Evolutionary conservation across 116 monocot genomes (phyloP), one percentile per base, ranked within the genome.

Genomic region (Iris pallida): DNA sequence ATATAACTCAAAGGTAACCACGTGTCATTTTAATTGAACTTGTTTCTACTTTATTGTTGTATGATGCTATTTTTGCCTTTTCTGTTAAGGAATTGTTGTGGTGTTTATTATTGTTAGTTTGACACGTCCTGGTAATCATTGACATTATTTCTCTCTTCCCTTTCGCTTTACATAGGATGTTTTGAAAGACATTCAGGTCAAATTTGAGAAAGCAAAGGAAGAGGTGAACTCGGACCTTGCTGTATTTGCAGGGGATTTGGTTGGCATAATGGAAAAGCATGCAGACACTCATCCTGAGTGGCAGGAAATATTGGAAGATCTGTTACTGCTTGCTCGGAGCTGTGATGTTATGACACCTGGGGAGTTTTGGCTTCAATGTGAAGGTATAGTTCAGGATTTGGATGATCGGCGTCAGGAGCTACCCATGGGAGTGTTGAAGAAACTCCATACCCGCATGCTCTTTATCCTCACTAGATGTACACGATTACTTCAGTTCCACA

Each of bases 381-480:
- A 97, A 84, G 90, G 90, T 20, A 97, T 97, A 55, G 97, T 97
- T 72, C 97, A 97, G 69, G 92, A 90, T 71, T 79, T 97, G 71
- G 97, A 92, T 83, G 97, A 92, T 69, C 83, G 81, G 4, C 92
- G 97, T 40, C 97, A 97, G 76, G 83, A 87, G 16, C 80, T 88
- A 17, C 81, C 90, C 16, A 90, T 87, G 87, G 97, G 97, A 11
- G 85, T 86, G 17, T 74, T 97, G 30, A 97, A 97, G 69, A 92
- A 92, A 78, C 87, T 92, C 12, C 85, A 92, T 59, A 97, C 97
- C 9, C 85, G 92, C 16, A 92, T 97, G 85, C 81, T 97, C 55
- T 97, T 97, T 82, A 92, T 97, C 52, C 85, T 97, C 14, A 92
- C 97, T 16, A 85, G 97, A 80, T 97, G 97, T 66, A 97, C 97